Percentiles rank a stretch among this genome's conserved stretches.
Conservation (phyloP, 2,329 filamentous ascomycete species). For the Hysterium pulicare region DNA sequence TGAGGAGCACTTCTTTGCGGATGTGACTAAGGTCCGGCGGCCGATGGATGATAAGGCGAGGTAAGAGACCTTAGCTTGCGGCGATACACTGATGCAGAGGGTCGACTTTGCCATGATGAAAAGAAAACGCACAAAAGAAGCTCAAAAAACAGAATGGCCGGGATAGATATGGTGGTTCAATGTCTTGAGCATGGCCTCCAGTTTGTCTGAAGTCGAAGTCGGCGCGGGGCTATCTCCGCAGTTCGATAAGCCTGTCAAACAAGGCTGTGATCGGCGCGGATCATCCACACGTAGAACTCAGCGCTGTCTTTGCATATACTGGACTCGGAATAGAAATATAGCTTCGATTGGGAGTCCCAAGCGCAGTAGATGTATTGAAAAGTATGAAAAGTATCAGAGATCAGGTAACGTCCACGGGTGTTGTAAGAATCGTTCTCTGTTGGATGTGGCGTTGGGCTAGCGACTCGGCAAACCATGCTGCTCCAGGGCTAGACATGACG, state of each 20-base stretch:
- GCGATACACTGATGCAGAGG: constrained; percentile 29
- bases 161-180: background rate
- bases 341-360: no score
- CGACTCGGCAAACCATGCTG: no score
- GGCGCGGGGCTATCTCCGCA: background rate
- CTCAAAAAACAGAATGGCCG: background rate
- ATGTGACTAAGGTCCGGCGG: constrained; percentile 32
- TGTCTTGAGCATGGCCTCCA: background rate
- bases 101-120: constrained; percentile 6
- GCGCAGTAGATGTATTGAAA: no score
- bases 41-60: constrained; percentile 30
- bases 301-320: background rate
- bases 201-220: background rate
- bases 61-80: constrained; percentile 42
- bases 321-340: background rate
- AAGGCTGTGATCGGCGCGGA: background rate
- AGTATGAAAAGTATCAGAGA: no score
- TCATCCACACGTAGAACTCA: background rate
- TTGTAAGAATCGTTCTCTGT: no score
- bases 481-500: background rate
- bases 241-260: background rate
- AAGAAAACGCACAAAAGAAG: background rate
- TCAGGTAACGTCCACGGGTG: no score
- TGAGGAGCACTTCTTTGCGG: constrained; percentile 35
- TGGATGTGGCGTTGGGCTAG: no score